Conservation (phyloP, 805 yeast genomes). For the Wickerhamiella alocasiicola region DNA sequence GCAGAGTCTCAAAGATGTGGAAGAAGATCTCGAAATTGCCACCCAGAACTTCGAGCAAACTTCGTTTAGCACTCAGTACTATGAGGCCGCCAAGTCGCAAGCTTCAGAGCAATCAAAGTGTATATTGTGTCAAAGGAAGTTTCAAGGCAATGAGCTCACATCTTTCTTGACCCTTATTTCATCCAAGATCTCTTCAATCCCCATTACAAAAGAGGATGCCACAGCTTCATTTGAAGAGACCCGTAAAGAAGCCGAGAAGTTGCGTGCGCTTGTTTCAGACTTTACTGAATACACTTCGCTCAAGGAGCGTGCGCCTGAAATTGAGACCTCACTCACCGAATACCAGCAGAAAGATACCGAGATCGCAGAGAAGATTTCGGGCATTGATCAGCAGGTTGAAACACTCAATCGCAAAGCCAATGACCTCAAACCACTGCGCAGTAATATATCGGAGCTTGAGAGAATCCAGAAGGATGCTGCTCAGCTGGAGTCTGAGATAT, state of each 20-base stretch:
- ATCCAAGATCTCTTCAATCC: conserved; percentile 27
- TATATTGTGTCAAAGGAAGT: conserved; percentile 57
- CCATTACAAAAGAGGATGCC: conserved; percentile 28
- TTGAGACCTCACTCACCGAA: background rate
- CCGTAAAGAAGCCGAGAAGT: conserved; percentile 11
- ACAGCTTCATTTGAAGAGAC: conserved; percentile 24
- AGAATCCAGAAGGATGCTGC: background rate
- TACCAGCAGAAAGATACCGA: background rate
- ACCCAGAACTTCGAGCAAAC: conserved; percentile 55
- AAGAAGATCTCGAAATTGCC: conserved; percentile 48
- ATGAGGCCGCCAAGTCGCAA: conserved; percentile 50
- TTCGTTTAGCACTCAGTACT: conserved; percentile 58
- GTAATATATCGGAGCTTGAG: background rate
- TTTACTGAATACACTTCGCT: conserved; percentile 6
- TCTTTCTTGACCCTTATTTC: conserved; percentile 20
- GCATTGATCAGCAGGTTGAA: background rate
- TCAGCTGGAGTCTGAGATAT: conserved; percentile 3
- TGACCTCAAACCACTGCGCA: background rate
- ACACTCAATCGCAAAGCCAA: background rate
- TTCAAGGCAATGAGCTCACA: conserved; percentile 30
- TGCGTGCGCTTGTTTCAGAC: conserved; percentile 11
- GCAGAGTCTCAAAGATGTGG: conserved; percentile 32
- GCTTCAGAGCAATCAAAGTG: conserved; percentile 52
- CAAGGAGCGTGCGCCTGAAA: background rate
- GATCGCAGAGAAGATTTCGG: background rate